These are phyloP conservation scores for Fusarium marasasianum DNA, from an alignment of 2,329 filamentous ascomycete genomes.

Conservation along the genomic window DNA sequence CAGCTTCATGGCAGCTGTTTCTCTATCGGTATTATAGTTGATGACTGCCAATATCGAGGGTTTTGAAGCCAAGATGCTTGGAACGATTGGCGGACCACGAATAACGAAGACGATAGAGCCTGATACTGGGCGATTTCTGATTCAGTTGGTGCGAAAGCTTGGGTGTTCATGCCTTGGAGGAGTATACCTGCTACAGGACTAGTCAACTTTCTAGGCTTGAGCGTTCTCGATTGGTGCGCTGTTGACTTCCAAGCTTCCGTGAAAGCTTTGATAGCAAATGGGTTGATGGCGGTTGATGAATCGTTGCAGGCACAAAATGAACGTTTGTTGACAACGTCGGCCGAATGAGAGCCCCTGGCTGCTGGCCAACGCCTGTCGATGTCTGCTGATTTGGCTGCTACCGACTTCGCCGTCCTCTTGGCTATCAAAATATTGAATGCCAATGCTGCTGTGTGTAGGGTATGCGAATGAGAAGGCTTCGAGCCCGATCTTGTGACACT, in stretches of 20 bases:
- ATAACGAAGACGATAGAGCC: no score
- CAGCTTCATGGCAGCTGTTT: no score
- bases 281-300: rapidly evolving
- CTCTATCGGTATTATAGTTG: rapidly evolving
- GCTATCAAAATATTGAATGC: rapidly evolving
- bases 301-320: no score
- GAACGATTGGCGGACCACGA: rapidly evolving
- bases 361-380: rapidly evolving
- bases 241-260: rapidly evolving
- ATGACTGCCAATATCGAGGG: no score
- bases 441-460: no score
- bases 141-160: no score
- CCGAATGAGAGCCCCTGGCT: rapidly evolving
- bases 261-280: rapidly evolving
- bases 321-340: rapidly evolving
- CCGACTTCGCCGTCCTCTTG: rapidly evolving
- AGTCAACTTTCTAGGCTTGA: rapidly evolving
- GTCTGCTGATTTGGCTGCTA: rapidly evolving
- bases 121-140: rapidly evolving
- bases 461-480: no score
- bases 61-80: no score
- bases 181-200: no score
- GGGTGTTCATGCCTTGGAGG: rapidly evolving
- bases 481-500: rapidly evolving
- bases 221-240: rapidly evolving